phyloP scores from a whole-genome alignment of 257 asterid species.

The Henckelia pumila region DNA sequence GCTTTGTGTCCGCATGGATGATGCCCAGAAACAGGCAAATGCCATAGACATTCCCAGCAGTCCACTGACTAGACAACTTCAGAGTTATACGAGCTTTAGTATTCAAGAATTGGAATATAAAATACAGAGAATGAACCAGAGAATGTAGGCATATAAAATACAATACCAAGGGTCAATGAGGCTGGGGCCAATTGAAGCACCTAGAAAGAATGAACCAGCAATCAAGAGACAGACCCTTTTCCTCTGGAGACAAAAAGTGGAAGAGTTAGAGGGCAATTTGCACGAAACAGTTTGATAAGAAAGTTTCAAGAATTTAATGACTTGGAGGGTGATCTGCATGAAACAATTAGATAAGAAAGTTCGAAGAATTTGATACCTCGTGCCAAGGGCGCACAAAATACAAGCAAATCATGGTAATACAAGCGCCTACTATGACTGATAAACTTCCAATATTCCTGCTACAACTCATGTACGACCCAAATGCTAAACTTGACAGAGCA shows the following conservation, averaged over 20 bases:
- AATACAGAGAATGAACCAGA: no score
- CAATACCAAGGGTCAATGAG: slow-evolving; percentile 11
- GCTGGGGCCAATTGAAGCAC: slow-evolving; percentile 15
- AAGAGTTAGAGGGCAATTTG: not conserved
- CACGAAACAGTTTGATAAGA: not conserved
- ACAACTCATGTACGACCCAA: slow-evolving; percentile 1
- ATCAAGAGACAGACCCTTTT: slow-evolving; percentile 5
- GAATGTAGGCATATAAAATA: not conserved
- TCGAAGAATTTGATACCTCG: slow-evolving; percentile 4
- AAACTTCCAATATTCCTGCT: no score
- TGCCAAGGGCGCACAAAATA: slow-evolving; percentile 3
- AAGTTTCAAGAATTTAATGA: not conserved
- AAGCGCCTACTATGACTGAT: not conserved
- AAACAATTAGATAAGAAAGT: not conserved
- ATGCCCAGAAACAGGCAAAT: not conserved
- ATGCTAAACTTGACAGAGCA: slow-evolving; percentile 1
- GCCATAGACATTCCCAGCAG: slow-evolving; percentile 14
- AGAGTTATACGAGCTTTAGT: not conserved
- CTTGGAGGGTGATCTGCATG: no score
- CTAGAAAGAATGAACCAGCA: slow-evolving; percentile 12
- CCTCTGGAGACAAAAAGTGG: not conserved
- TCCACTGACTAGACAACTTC: slow-evolving; percentile 3
- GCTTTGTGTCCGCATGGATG: not conserved
- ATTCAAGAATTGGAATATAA: not conserved
- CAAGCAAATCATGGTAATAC: slow-evolving; percentile 6